phyloP scores from a whole-genome alignment of 1,284 basidiomycete species.

The Puccinia hordei region DNA sequence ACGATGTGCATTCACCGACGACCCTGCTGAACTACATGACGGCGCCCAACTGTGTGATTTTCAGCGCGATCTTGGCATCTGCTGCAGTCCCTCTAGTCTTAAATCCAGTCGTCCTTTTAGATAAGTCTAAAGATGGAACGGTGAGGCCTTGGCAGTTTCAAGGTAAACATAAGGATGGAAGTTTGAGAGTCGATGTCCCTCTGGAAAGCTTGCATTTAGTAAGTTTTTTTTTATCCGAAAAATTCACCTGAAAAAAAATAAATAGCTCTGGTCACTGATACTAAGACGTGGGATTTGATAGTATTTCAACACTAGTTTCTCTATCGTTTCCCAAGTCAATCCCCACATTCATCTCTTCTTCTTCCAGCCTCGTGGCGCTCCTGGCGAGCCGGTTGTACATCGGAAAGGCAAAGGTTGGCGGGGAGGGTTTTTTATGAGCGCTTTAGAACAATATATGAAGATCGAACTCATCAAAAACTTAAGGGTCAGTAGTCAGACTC shows the following conservation, averaged over 20 bases:
- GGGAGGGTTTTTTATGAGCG: constrained; percentile 82
- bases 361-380: constrained; percentile 89
- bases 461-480: constrained; percentile 95
- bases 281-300: constrained; percentile 15
- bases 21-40: constrained; percentile 95
- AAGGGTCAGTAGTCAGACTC: constrained; percentile 67
- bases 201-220: constrained; percentile 85
- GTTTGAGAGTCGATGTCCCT: constrained; percentile 88
- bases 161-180: constrained; percentile 68
- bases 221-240: constrained; percentile 23
- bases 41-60: constrained; percentile 77
- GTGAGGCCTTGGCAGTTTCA: constrained; percentile 68
- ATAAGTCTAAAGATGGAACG: constrained; percentile 79
- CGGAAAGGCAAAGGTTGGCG: constrained; percentile 92
- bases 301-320: constrained; percentile 76
- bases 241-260: constrained; percentile 13
- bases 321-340: constrained; percentile 93
- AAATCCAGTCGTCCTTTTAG: constrained; percentile 70
- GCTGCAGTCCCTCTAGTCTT: constrained; percentile 82
- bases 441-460: constrained; percentile 88
- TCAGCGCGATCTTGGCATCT: constrained; percentile 70
- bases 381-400: constrained; percentile 89
- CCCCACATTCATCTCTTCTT: constrained; percentile 99
- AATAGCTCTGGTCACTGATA: constrained; percentile 41
- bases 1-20: constrained; percentile 67